phyloP scores from a whole-genome alignment of 2,329 filamentous ascomycete genomes.

The Hypoxylon sp. region DNA sequence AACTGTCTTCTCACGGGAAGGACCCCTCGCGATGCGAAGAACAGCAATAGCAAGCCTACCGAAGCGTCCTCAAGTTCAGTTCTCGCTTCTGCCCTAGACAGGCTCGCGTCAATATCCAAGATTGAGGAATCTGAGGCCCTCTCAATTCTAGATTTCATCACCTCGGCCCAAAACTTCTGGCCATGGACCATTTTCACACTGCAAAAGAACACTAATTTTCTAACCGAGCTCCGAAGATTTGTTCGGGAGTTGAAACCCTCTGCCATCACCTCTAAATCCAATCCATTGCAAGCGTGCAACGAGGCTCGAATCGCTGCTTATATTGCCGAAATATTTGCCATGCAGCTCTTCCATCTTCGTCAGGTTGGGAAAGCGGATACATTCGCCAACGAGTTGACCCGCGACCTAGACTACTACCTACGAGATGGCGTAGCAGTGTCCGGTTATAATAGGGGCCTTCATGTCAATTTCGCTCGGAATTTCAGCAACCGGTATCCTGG shows the following conservation, averaged over 20 bases:
- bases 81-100: constrained; percentile 79
- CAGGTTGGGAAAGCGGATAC: constrained; percentile 77
- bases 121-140: constrained; percentile 77
- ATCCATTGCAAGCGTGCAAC: constrained; percentile 70
- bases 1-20: constrained; percentile 92
- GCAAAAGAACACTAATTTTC: constrained; percentile 79
- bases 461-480: constrained; percentile 87
- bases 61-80: constrained; percentile 72
- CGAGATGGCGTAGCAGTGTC: constrained; percentile 83
- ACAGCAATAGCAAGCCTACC: constrained; percentile 66
- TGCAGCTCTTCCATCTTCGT: constrained; percentile 89
- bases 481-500: constrained; percentile 83
- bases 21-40: constrained; percentile 82
- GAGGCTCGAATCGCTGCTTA: constrained; percentile 83
- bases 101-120: constrained; percentile 75
- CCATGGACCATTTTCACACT: constrained; percentile 91
- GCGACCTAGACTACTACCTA: constrained; percentile 83
- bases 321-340: constrained; percentile 88
- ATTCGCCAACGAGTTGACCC: constrained; percentile 79
- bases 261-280: constrained; percentile 66
- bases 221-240: constrained; percentile 79
- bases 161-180: constrained; percentile 93
- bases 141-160: constrained; percentile 87
- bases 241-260: constrained; percentile 71
- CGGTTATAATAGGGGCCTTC: constrained; percentile 88